Conservation (phyloP, 345 rosid genomes). For the Rhizophora mangle region DNA sequence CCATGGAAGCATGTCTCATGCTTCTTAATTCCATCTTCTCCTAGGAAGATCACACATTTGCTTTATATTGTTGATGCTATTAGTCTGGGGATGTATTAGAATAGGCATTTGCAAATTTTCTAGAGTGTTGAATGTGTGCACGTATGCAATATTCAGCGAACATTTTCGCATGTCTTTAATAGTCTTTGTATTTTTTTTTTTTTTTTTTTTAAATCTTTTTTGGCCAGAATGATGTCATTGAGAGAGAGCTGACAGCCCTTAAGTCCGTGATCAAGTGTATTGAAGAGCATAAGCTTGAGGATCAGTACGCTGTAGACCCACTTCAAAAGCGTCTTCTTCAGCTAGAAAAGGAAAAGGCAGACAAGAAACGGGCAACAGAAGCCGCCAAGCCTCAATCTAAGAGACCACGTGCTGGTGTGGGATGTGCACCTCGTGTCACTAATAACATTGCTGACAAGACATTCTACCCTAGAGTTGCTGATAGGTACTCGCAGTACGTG, state of each 20-base stretch:
- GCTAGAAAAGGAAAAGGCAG: constrained; percentile 94
- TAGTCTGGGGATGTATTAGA: neutral
- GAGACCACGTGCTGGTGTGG: constrained; percentile 78
- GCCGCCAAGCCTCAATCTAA: constrained; percentile 85
- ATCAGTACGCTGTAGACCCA: constrained; percentile 64
- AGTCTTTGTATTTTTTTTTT: too few species aligned
- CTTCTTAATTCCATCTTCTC: too few species aligned
- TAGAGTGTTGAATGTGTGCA: neutral
- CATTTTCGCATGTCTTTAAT: neutral
- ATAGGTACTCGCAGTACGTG: constrained; percentile 71
- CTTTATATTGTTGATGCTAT: neutral
- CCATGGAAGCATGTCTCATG: too few species aligned
- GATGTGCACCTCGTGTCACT: constrained; percentile 58
- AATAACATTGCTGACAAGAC: constrained; percentile 42
- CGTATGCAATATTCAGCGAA: neutral
- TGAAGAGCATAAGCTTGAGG: constrained; percentile 92
- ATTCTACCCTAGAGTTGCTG: constrained; percentile 65
- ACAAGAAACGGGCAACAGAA: constrained; percentile 80
- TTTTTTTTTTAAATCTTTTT: neutral
- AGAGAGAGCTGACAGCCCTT: constrained; percentile 76
- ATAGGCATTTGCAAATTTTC: neutral
- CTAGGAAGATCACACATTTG: neutral
- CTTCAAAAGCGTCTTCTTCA: constrained; percentile 68
- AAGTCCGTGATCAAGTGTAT: constrained; percentile 86
- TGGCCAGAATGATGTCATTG: constrained; percentile 69